Base-by-base conservation (phyloP, 371 early-diverging fungal species). In the Neoconidiobolus thromboides region DNA sequence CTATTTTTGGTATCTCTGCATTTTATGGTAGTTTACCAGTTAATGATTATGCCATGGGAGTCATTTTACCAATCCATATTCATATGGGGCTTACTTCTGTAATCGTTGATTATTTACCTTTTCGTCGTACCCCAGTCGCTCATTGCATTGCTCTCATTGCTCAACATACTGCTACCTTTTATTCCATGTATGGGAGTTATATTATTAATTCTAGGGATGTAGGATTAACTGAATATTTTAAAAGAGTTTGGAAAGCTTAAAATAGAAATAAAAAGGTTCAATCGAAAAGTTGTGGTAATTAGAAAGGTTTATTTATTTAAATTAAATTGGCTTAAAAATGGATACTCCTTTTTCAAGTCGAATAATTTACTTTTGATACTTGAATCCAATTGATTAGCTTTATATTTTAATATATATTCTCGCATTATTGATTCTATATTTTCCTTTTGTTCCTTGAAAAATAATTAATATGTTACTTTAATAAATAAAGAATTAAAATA, bases 51-150 rank as follows among this genome's bases (percentile, higher is more conserved):
- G 76, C 77, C 43, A 72, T 96, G 63, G 93, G 91, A 58, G 79
- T 92, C 54, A 81, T 90, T 63, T 66, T 94, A 61, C 95, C 94
- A 49, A 58, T 91, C 56, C 96, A 96, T 74, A 69, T 77, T 60
- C 89, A 96, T 75, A 77, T 92, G 59, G 93, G 93, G 43, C 76
- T 74, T 49, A 78, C 76, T 66, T 73, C 79, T 63, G 74, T 77
- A 66, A 73, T 82, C 61, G 67, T 76, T 62, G 96, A 96, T 73
- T 96, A 96, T 73, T 75, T 92, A 60, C 85, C 84, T 59, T 57
- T 67, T 49, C 83, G 89, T 58, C 82, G 81, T 61, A 73, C 70
- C 68, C 81, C 80, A 9, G 64, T 75, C 37, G 53, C 86, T 55
- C 72, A 85, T 79, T 39, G 40, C 9, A 38, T 7, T 54, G 54